phyloP scores from a whole-genome alignment of 345 rosid species.

The Moringa oleifera region DNA sequence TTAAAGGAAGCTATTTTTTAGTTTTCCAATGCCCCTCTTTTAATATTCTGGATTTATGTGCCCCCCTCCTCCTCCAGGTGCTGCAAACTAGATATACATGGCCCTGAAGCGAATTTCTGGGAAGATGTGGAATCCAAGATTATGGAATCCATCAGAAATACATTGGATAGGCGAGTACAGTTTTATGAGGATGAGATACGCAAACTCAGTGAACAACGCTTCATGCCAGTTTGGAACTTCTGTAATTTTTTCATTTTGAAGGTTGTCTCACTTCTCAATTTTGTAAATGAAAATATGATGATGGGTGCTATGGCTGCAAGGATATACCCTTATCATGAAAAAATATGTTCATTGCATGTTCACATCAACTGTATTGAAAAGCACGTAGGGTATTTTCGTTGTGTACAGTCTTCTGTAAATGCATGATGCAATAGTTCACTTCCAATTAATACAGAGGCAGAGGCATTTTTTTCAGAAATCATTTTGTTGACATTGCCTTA shows the following conservation, averaged over 20 bases:
- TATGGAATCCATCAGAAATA: conserved; percentile 77
- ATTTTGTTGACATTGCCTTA: conserved; percentile 12
- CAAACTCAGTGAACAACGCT: conserved; percentile 87
- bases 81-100: conserved; percentile 83
- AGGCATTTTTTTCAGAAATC: conserved; percentile 6
- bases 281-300: conserved; percentile 8
- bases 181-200: conserved; percentile 97
- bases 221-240: conserved; percentile 95
- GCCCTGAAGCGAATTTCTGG: conserved; percentile 82
- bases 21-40: too few species aligned
- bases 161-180: conserved; percentile 82
- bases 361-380: conserved; percentile 10
- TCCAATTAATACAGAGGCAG: background rate
- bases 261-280: conserved; percentile 47
- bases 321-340: background rate
- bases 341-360: background rate
- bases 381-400: conserved; percentile 6
- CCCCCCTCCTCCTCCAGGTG: conserved; percentile 78
- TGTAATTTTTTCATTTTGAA: conserved; percentile 94
- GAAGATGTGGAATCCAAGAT: conserved; percentile 86
- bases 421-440: conserved; percentile 8
- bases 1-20: background rate
- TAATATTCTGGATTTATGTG: conserved; percentile 21
- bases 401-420: conserved; percentile 2
- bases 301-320: conserved; percentile 11